Evolutionary conservation across 371 early-diverging fungal species (phyloP).

Genomic region (Umbelopsis sp.): DNA sequence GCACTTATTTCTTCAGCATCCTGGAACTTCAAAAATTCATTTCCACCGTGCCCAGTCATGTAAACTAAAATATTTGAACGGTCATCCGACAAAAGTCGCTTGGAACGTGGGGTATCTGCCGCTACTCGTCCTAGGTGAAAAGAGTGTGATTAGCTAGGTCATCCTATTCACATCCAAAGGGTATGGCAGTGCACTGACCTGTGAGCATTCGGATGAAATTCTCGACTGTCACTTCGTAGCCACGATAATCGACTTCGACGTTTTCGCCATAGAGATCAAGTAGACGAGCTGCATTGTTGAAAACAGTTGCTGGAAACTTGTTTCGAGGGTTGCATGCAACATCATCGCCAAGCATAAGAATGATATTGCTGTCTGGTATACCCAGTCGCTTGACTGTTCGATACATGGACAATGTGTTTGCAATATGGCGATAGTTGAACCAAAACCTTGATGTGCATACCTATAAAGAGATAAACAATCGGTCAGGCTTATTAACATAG

Average conservation of each 20-base stretch:
- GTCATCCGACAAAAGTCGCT: constrained; percentile 92
- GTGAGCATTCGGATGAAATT: constrained; percentile 95
- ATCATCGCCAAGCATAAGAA: constrained; percentile 97
- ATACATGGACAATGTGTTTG: constrained; percentile 95
- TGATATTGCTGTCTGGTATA: constrained; percentile 96
- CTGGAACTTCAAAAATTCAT: constrained; percentile 97
- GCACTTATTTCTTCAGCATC: constrained; percentile 95
- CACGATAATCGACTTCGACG: constrained; percentile 97
- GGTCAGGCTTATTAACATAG: not conserved
- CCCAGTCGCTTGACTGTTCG: constrained; percentile 97
- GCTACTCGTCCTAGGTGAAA: constrained; percentile 63
- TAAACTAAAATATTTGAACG: constrained; percentile 92
- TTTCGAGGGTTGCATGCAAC: constrained; percentile 97
- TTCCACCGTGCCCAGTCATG: constrained; percentile 98
- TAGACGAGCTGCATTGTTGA: constrained; percentile 80
- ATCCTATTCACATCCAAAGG: too few species aligned
- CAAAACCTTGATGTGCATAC: constrained; percentile 97
- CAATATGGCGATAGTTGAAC: constrained; percentile 96
- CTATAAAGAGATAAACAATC: constrained; percentile 34
- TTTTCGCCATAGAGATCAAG: constrained; percentile 93
- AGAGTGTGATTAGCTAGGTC: not conserved
- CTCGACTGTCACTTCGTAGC: constrained; percentile 98
- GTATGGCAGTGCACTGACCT: constrained; percentile 42
- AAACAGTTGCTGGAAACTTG: constrained; percentile 89
- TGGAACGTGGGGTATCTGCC: constrained; percentile 84